Conservation (phyloP, 805 yeast genomes). For the Nakazawaea ishiwadae region DNA sequence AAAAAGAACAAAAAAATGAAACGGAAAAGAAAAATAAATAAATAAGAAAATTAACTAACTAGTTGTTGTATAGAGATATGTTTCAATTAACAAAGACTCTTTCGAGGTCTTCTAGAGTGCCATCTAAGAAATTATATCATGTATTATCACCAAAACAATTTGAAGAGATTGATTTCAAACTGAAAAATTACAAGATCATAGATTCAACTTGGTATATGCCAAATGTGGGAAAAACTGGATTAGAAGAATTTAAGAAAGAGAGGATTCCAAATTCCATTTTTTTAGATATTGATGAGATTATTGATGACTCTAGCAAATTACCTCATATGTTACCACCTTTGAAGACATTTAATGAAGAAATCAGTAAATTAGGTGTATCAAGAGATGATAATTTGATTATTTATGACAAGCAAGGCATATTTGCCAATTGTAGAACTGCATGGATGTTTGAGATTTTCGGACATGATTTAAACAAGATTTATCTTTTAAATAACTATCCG, state of each 20-base stretch:
- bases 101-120: background rate
- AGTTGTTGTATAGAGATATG: no score
- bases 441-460: conserved; percentile 86
- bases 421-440: conserved; percentile 86
- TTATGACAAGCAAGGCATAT: conserved; percentile 81
- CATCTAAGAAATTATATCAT: conserved; percentile 1
- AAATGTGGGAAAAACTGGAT: conserved; percentile 55
- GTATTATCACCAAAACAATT: conserved; percentile 2
- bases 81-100: no score
- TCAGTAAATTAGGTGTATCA: conserved; percentile 51
- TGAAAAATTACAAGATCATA: conserved; percentile 38
- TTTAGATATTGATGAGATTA: conserved; percentile 73
- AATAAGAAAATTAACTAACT: no score
- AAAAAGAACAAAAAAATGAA: background rate
- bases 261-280: conserved; percentile 62
- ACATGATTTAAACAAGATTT: conserved; percentile 51
- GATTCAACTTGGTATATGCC: conserved; percentile 97
- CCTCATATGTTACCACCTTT: conserved; percentile 89
- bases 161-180: conserved; percentile 14
- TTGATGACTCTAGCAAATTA: conserved; percentile 53
- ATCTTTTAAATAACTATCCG: conserved; percentile 65
- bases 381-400: conserved; percentile 62
- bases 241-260: conserved; percentile 49
- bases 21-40: no score
- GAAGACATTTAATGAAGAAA: conserved; percentile 47